Conservation (phyloP, 495 filamentous ascomycete genomes). For the Ascodesmis nigricans region DNA sequence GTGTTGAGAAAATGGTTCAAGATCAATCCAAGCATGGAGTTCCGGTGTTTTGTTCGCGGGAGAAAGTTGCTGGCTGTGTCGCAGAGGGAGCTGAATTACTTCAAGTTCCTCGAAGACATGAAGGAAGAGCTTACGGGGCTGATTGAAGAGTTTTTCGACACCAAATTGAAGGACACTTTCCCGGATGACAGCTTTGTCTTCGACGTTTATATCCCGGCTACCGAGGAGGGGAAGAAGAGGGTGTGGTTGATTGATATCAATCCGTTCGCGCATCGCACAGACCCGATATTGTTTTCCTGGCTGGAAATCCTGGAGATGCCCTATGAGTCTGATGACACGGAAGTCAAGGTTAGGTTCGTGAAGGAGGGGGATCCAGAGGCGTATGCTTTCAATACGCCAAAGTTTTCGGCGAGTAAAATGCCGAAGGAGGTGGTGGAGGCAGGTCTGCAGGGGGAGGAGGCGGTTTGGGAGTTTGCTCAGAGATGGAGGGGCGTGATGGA, state of each 20-base stretch:
- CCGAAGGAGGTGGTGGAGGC: slow-evolving; percentile 91
- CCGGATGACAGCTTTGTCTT: slow-evolving; percentile 69
- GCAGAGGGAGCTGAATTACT: slow-evolving; percentile 79
- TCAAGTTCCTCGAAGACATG: slow-evolving; percentile 53
- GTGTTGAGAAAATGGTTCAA: slow-evolving; percentile 71
- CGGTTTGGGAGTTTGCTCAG: slow-evolving; percentile 65
- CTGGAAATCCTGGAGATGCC: slow-evolving; percentile 51
- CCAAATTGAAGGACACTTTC: slow-evolving; percentile 49
- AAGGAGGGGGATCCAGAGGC: slow-evolving; percentile 28
- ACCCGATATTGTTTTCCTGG: slow-evolving; percentile 80
- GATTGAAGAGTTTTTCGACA: slow-evolving; percentile 52
- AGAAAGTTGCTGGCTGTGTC: slow-evolving; percentile 58
- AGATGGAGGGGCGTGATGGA: slow-evolving; percentile 66
- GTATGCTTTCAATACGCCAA: slow-evolving; percentile 59
- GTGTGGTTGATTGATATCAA: slow-evolving; percentile 88
- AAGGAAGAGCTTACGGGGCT: slow-evolving; percentile 35
- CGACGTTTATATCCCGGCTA: slow-evolving; percentile 73
- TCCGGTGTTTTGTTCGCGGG: slow-evolving; percentile 77
- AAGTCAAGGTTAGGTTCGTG: slow-evolving; percentile 59
- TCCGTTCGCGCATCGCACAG: slow-evolving; percentile 78
- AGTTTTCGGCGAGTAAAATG: slow-evolving; percentile 89
- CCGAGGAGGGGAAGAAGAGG: slow-evolving; percentile 27
- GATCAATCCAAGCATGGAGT: slow-evolving; percentile 76
- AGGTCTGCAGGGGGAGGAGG: slow-evolving; percentile 45
- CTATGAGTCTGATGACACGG: slow-evolving; percentile 23